Evolutionary conservation across 1,284 basidiomycete genomes (phyloP).

Genomic region (Microbotryum saponariae): DNA sequence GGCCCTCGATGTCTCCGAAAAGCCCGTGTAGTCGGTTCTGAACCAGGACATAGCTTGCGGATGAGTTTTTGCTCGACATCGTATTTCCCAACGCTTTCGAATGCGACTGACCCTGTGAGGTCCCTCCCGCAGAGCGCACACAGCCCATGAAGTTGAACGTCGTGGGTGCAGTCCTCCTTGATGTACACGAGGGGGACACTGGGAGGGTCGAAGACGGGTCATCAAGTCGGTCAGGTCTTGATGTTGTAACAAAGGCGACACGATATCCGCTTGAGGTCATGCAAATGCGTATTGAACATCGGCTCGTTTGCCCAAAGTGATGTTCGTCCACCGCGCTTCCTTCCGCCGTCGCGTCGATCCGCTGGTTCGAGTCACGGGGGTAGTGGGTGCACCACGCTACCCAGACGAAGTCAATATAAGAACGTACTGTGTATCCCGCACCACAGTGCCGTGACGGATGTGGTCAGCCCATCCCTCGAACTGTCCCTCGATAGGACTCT

Average conservation of each 20-base stretch:
- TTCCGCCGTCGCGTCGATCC: conserved; percentile 45
- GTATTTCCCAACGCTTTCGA: not conserved
- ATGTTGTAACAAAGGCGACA: no score
- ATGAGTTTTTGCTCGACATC: conserved; percentile 3
- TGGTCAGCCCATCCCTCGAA: conserved; percentile 54
- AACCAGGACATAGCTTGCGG: conserved; percentile 8
- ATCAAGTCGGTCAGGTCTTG: not conserved
- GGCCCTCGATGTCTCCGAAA: conserved; percentile 67
- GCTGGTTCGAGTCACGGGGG: no score
- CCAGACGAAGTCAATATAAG: no score
- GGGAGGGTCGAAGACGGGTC: not conserved
- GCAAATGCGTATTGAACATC: not conserved
- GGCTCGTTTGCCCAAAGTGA: not conserved
- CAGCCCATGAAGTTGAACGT: conserved; percentile 81
- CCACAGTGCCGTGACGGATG: conserved; percentile 40
- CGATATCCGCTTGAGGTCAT: not conserved
- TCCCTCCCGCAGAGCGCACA: conserved; percentile 91
- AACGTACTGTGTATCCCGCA: conserved; percentile 35
- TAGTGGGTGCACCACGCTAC: no score
- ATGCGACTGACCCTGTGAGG: conserved; percentile 66
- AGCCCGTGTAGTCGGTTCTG: conserved; percentile 78
- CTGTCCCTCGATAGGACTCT: conserved; percentile 68
- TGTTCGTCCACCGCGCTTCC: not conserved
- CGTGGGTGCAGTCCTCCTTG: conserved; percentile 83
- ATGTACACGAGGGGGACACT: conserved; percentile 56